Base-by-base conservation (phyloP, 2,329 filamentous ascomycete genomes). In the Diaporthe longicolla region DNA sequence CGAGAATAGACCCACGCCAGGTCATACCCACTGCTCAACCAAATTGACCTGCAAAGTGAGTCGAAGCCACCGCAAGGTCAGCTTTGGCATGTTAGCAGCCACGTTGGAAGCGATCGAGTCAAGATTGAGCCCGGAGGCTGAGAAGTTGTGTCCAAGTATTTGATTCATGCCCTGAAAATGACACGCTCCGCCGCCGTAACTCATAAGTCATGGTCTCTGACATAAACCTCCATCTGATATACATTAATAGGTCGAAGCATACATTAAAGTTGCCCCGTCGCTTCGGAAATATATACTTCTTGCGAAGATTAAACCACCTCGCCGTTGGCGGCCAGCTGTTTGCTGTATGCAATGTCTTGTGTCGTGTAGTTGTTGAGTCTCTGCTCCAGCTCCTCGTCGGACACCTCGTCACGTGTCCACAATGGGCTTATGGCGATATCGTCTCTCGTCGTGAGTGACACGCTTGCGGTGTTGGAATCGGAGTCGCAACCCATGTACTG, bases 371-470 rank as follows among this genome's bases (percentile, higher is more conserved):
- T 75, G 73, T 80, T 83, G n/a, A 86, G 77, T 74, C 81, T 82
- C 70, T 79, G 76, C 77, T 82, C 82, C 59, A 87, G 79, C 75
- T 86, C 84, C 26, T 78, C 81, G 17, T 87, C 80, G 4, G 77
- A 80, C 13, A 78, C 68, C 3, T 74, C 74, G n/a, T 76, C 76
- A 75, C 57, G 66, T 45, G 29, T 57, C 52, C 40, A 70, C 55
- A 68, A 43, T 19, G 55, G n/a, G 7, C 24, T 52, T 26, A 48
- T n/a, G 26, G 26, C 65, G 43, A 45, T 65, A 48, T 40, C 35
- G 68, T 59, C 54, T 21, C 73, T 66, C 74, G 73, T 74, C 76
- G 73, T 78, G 74, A 77, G 78, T 43, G 79, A 77, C 19, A 80
- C 68, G 70, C 77, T 78, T 4, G 76, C 77, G 13, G 79, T 76